A percentile compares a stretch with the other conserved stretches of the same genome.
These are phyloP conservation scores for Pleurotus cornucopiae DNA, from an alignment of 768 basidiomycete genomes.

Conservation along the genomic window DNA sequence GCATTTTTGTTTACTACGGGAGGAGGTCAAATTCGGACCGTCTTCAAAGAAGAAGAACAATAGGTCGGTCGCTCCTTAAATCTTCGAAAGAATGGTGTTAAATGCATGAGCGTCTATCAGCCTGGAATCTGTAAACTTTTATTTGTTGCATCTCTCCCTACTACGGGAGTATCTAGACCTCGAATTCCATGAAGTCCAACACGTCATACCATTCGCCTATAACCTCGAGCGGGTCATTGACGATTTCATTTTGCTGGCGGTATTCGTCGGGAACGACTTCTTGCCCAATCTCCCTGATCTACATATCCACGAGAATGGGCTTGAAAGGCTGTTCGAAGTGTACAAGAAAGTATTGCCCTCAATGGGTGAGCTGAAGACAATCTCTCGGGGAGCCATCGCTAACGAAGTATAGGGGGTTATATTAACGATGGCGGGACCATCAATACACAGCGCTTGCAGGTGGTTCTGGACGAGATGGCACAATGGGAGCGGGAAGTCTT, in stretches of 20 bases:
- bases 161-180: conserved; percentile 97
- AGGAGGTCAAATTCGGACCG: conserved; percentile 98
- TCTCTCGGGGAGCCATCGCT: not conserved
- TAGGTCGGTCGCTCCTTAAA: conserved; percentile 24
- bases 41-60: conserved; percentile 66
- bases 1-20: conserved; percentile 94
- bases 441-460: conserved; percentile 73
- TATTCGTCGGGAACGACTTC: conserved; percentile 98
- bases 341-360: conserved; percentile 91
- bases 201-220: conserved; percentile 72
- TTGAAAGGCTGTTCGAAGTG: conserved; percentile 90
- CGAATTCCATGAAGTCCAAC: conserved; percentile 78
- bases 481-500: conserved; percentile 88
- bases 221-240: conserved; percentile 93
- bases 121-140: conserved; percentile 85
- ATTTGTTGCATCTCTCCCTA: conserved; percentile 88
- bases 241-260: conserved; percentile 94
- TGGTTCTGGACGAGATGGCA: conserved; percentile 85
- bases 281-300: conserved; percentile 93
- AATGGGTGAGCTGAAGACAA: conserved; percentile 39
- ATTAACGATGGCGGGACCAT: conserved; percentile 88
- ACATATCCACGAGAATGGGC: conserved; percentile 95
- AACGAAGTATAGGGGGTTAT: conserved; percentile 66
- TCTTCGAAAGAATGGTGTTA: conserved; percentile 17
- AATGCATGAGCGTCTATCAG: conserved; percentile 17